These are phyloP conservation scores for Chamaenerion angustifolium DNA, from an alignment of 345 rosid species.

Conservation along the genomic window DNA sequence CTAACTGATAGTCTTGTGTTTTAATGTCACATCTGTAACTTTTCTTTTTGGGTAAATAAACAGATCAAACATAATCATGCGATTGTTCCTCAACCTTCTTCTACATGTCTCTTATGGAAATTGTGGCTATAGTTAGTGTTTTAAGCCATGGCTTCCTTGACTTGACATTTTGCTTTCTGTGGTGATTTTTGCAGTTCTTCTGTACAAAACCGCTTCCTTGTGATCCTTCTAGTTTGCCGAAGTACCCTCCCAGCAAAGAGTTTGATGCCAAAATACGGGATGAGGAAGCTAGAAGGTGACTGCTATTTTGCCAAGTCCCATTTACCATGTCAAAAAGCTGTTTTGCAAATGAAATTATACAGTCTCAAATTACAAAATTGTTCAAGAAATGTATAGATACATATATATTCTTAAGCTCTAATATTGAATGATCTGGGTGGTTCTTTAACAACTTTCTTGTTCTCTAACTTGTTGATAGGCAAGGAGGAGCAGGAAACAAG, in stretches of 20 bases:
- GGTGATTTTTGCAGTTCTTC: slow-evolving; percentile 50
- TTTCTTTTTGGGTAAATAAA: too few relatives aligned
- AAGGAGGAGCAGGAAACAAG: slow-evolving; percentile 61
- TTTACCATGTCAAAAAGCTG: not conserved
- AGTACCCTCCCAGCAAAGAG: slow-evolving; percentile 96
- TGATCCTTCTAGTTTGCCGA: slow-evolving; percentile 89
- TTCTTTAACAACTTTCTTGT: slow-evolving; percentile 2
- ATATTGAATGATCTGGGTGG: not conserved
- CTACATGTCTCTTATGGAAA: too few relatives aligned
- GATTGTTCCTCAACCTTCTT: too few relatives aligned
- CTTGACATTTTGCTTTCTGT: slow-evolving; percentile 9
- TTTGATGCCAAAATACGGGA: slow-evolving; percentile 91
- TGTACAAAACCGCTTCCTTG: slow-evolving; percentile 76
- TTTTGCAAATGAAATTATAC: too few relatives aligned
- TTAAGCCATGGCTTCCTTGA: not conserved
- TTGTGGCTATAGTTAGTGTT: not conserved
- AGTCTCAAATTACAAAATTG: too few relatives aligned
- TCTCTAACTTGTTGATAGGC: slow-evolving; percentile 30
- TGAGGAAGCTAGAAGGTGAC: slow-evolving; percentile 84
- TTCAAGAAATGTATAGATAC: not conserved
- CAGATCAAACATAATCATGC: too few relatives aligned
- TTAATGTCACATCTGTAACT: too few relatives aligned
- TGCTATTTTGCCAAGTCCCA: not conserved
- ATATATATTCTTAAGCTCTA: not conserved
- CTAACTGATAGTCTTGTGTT: too few relatives aligned